Conservation (phyloP, 2,329 filamentous ascomycete genomes). For the Neonectria hederae region DNA sequence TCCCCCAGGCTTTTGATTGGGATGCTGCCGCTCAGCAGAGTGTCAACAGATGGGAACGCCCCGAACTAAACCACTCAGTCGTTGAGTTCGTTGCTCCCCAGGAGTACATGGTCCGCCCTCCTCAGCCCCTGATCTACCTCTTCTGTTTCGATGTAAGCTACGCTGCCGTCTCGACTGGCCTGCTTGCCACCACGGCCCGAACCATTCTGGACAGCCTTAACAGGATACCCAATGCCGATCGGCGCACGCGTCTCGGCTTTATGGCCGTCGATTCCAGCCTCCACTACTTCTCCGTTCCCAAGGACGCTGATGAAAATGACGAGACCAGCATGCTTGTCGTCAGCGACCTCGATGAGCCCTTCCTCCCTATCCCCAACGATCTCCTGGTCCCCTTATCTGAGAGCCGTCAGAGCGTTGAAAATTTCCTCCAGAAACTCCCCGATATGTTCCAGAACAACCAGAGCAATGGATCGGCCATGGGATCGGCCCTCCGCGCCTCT, state of each 20-base stretch:
- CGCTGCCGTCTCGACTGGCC: constrained; percentile 85
- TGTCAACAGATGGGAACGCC: constrained; percentile 89
- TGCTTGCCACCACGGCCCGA: constrained; percentile 89
- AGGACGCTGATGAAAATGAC: constrained; percentile 83
- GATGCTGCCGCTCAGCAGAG: constrained; percentile 91
- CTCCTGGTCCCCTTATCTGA: constrained; percentile 89
- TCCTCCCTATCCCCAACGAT: constrained; percentile 92
- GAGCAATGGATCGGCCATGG: constrained; percentile 91
- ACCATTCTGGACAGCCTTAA: constrained; percentile 96
- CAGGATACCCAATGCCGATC: constrained; percentile 97
- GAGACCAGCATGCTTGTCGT: constrained; percentile 94
- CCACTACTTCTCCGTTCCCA: constrained; percentile 95
- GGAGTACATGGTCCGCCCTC: constrained; percentile 98
- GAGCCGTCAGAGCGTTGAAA: constrained; percentile 89
- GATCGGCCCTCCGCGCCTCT: constrained; percentile 88
- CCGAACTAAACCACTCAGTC: constrained; percentile 94
- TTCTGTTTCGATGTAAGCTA: constrained; percentile 97
- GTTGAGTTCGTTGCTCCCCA: constrained; percentile 98
- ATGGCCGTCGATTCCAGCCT: constrained; percentile 94
- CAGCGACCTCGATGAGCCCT: constrained; percentile 94
- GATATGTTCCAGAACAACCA: constrained; percentile 97
- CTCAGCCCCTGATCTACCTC: constrained; percentile 93
- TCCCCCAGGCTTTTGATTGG: constrained; percentile 99
- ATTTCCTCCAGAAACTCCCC: constrained; percentile 88
- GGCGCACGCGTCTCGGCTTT: constrained; percentile 91